These are phyloP conservation scores for Gaertneriomyces sp. DNA, from an alignment of 192 early-diverging fungal species.

Conservation along the genomic window DNA sequence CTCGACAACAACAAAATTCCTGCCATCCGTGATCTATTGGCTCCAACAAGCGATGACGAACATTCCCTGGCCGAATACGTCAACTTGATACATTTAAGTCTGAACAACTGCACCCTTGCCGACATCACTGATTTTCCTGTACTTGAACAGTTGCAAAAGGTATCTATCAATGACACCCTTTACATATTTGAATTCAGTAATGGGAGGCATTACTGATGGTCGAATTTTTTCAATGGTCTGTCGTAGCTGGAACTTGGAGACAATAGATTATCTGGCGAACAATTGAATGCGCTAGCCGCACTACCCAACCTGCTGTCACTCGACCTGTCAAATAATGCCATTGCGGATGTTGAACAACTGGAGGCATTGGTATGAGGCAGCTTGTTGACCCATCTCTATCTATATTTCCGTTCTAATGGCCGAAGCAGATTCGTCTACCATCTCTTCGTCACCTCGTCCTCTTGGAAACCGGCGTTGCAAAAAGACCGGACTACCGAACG, in stretches of 20 bases:
- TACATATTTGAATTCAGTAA: not conserved
- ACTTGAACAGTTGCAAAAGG: slow-evolving; percentile 4
- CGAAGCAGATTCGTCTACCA: slow-evolving; percentile 10
- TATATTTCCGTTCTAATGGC: not conserved
- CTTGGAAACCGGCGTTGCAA: slow-evolving; percentile 15
- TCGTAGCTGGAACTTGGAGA: slow-evolving; percentile 21
- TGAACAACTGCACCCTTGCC: slow-evolving; percentile 14
- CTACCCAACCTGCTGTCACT: slow-evolving; percentile 4
- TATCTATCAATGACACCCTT: not conserved
- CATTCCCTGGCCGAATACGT: slow-evolving; percentile 7
- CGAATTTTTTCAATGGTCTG: not conserved
- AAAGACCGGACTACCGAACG: not conserved
- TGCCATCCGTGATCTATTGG: slow-evolving; percentile 3
- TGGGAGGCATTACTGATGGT: not conserved
- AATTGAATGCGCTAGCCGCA: not conserved
- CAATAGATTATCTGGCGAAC: slow-evolving; percentile 13
- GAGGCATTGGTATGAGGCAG: slow-evolving; percentile 10
- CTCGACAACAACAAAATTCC: slow-evolving; percentile 24
- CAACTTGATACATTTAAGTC: slow-evolving; percentile 11
- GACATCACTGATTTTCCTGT: slow-evolving; percentile 9
- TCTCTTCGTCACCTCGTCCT: slow-evolving; percentile 12
- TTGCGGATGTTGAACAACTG: slow-evolving; percentile 4
- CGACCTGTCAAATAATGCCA: slow-evolving; percentile 15
- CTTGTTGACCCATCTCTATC: no score
- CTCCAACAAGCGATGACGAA: not conserved